Evolutionary conservation across 306 rosid genomes (phyloP), one percentile per base, ranked within the genome.

Genomic region (Hippophae tibetana): DNA sequence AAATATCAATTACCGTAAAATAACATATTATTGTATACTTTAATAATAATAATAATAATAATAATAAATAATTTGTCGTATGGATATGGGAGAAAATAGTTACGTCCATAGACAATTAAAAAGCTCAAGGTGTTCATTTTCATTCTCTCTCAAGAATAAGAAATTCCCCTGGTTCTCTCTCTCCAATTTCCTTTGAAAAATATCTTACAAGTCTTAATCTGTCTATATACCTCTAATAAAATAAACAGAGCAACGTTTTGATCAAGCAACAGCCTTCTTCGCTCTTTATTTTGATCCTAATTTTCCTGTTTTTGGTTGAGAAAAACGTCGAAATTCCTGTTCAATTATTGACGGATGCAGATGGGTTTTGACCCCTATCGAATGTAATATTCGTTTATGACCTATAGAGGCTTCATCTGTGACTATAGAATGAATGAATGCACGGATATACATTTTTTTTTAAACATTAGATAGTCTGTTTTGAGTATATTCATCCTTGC

Each of bases 371-470:
- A 70, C 64, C 69, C 57, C 76, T 63, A 41, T 69, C 60, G 66
- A 69, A 81, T 84, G 97, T 86, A 87, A 18, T 18, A 18, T 79
- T 84, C 74, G 27, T 74, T 69, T 71, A 83, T 80, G 46, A 63
- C 57, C 72, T 57, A 44, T 66, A 69, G 57, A 62, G 47, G 14
- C 44, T 70, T 66, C 86, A 84, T 89, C 89, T 76, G 68, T 58
- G 14, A 56, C 43, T 80, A 86, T 84, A 53, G 78, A 82, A 18
- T 18, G 23, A 18, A 18, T 18, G 23, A 18, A 73, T 83, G 85
- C 62, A 81, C 76, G 75, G 71, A 71, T 81, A 61, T 57, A 38
- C 69, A 73, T 0, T 18, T 31, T 31, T 31, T 31, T 31, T 31
- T 69, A 68, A 52, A 26, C 78, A 54, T 78, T 63, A 50, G 42